Base-by-base conservation (phyloP, 2,329 filamentous ascomycete species). In the Cadophora luteo-olivacea region DNA sequence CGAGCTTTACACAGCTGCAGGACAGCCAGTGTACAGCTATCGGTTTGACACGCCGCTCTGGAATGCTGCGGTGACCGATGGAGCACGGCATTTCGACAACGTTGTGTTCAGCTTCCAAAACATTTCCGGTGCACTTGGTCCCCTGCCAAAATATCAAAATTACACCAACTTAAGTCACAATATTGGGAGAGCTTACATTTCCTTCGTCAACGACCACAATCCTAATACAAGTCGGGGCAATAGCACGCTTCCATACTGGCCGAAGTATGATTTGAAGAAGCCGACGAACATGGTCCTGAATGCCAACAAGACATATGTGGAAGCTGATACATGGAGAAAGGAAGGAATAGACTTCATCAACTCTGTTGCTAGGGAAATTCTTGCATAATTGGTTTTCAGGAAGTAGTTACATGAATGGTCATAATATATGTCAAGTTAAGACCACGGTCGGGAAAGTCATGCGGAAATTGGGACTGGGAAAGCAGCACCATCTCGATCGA, bases 21-120 rank as follows among this genome's bases (percentile, higher is more conserved):
- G 52, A 9, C 22, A 29, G 33, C 22, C 52, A 9, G 36, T 45
- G 22, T 65, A 65, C 36, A 57, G 63, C 22, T 65, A 65, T 16
- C 63, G 63, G 6, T 57, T 65, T 7, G 36, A 66, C 38, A 73
- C 81, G 22, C 55, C 55, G 14, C 55, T 58, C 7, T 84, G 82
- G 78, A 80, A 81, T 68, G 78, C 80, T 7, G 72, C 73, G 2
- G 77, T 78, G 16, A 79, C 80, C 69, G 79, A 79, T 8, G 83
- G 82, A 1, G 79, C 82, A 22, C 80, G 80, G 66, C 84, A 86
- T 69, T 85, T 84, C 64, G 79, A 80, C 72, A 85, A 85, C 61
- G 83, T 84, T 0, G 82, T 82, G 1, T 85, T 83, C 72, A 82
- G 80, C 69, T 85, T 86, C 73, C 82, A 85, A 73, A 85, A 85